Conservation (phyloP, 805 yeast genomes). For the Saturnispora ahearnii region DNA sequence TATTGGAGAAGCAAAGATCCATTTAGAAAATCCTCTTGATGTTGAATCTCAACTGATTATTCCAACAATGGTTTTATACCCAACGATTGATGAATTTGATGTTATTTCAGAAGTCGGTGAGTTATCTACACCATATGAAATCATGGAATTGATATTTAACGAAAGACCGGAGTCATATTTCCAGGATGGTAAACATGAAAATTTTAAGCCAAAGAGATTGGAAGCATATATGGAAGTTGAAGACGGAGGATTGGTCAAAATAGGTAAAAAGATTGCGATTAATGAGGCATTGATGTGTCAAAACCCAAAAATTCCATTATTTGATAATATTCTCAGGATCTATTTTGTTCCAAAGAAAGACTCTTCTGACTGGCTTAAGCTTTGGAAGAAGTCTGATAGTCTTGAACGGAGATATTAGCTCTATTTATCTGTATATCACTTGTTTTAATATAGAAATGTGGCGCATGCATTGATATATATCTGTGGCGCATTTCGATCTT, state of each 20-base stretch:
- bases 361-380: constrained; percentile 52
- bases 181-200: constrained; percentile 48
- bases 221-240: constrained; percentile 76
- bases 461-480: neutral
- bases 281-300: constrained; percentile 54
- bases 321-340: constrained; percentile 63
- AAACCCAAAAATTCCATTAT: constrained; percentile 61
- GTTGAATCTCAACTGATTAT: constrained; percentile 70
- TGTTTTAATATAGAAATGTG: neutral
- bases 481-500: neutral
- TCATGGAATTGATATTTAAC: constrained; percentile 45
- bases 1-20: constrained; percentile 42
- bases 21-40: constrained; percentile 57
- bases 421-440: neutral
- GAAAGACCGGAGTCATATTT: constrained; percentile 66
- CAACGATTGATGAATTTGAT: constrained; percentile 78
- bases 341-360: constrained; percentile 73
- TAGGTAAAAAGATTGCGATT: constrained; percentile 67
- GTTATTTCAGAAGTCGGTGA: constrained; percentile 70
- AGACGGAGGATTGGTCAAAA: constrained; percentile 76
- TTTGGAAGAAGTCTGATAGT: constrained; percentile 57
- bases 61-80: constrained; percentile 76
- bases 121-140: constrained; percentile 52
- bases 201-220: constrained; percentile 50
- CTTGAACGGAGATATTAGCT: constrained; percentile 29